Evolutionary conservation across 208 protist genomes (phyloP), one percentile per base, ranked within the genome.

Genomic region (Crithidia fasciculata): DNA sequence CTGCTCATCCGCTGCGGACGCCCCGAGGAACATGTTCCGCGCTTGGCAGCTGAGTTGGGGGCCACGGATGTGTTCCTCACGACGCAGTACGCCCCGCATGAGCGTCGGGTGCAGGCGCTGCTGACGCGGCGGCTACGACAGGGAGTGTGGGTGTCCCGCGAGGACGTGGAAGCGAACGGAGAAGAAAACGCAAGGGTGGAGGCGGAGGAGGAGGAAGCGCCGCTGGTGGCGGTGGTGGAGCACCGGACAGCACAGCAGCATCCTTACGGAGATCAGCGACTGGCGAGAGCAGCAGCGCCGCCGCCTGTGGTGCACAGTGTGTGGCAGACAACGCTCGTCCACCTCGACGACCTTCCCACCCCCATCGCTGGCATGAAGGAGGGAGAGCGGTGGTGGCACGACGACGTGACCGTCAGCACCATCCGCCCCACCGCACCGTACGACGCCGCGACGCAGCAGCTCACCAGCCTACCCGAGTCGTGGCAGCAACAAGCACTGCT

Each of bases 291-390:
- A 39, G 43, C 43, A 55, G 19, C 40, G 12, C 47, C 18, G 45
- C 53, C 37, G 13, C 65, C 68, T 4, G 61, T 62, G 58, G 83
- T 81, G 65, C 91, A 96, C 81, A 89, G 82, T 64, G 89, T 95
- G 50, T 97, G 93, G 91, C 91, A 96, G 65, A 86, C 88, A 12
- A 97, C 93, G 28, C 79, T 97, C n/a, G 82, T 97, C 8, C 93
- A 97, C 83, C 73, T 95, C 41, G 91, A 97, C 73, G 93, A 97
- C 70, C 78, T 97, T 8, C 83, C 87, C 50, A 90, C 86, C 12
- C 90, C 93, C 41, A 80, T 96, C 37, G 74, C 86, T 0, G 66
- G 81, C 7, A 96, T 97, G 91, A 79, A 84, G 53, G 88, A 95
- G 41, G 89, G 90, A 16, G 88, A 95, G 81, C 86, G 93, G 5